These are phyloP conservation scores for Globisporangium nagaii DNA, from an alignment of 352 stramenopile genomes.

Conservation along the genomic window DNA sequence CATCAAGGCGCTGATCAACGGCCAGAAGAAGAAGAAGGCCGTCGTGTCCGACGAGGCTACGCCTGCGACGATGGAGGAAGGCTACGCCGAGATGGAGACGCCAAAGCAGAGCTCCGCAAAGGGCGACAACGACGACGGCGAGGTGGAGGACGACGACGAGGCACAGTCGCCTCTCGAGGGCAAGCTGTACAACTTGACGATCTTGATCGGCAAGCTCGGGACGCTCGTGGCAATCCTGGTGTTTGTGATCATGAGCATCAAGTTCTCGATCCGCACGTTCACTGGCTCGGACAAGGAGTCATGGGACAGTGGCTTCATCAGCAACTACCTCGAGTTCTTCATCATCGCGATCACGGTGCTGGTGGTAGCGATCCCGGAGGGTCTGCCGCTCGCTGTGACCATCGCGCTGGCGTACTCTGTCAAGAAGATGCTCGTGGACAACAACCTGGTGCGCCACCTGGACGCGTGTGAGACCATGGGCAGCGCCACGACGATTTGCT, in stretches of 20 bases:
- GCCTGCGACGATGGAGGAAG: conserved; percentile 15
- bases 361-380: conserved; percentile 95
- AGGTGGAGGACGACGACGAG: conserved; percentile 21
- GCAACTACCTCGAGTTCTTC: conserved; percentile 54
- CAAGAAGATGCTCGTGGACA: conserved; percentile 86
- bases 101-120: conserved; percentile 20
- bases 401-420: conserved; percentile 93
- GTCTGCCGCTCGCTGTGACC: conserved; percentile 95
- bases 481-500: conserved; percentile 91
- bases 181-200: conserved; percentile 54
- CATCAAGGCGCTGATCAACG: conserved; percentile 77
- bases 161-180: conserved; percentile 53
- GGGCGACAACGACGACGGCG: conserved; percentile 8
- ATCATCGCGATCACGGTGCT: conserved; percentile 81
- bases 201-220: conserved; percentile 56
- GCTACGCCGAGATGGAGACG: conserved; percentile 53
- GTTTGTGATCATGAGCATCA: conserved; percentile 55
- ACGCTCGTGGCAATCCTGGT: conserved; percentile 46
- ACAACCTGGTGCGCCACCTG: conserved; percentile 83
- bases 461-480: conserved; percentile 90
- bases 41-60: conserved; percentile 11
- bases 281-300: conserved; percentile 10
- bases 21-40: conserved; percentile 71
- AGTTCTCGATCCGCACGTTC: conserved; percentile 42
- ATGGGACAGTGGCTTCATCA: conserved; percentile 30